Evolutionary conservation across 1,284 basidiomycete genomes (phyloP).

Genomic region (Chondrostereum purpureum): DNA sequence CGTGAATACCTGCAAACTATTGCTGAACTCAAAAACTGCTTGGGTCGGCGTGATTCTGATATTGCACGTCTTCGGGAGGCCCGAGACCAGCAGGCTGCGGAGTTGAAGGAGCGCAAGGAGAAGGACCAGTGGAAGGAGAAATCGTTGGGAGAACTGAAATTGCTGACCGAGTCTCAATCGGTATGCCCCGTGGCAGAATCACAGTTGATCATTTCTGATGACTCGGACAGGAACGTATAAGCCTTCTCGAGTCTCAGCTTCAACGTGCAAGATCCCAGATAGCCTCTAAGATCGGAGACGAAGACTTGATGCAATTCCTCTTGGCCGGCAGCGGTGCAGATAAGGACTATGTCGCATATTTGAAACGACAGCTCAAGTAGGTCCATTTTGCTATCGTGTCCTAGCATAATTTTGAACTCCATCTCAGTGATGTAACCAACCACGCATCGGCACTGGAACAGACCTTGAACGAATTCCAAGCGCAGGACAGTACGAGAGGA

Average conservation of each 20-base stretch:
- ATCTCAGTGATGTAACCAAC: conserved; percentile 44
- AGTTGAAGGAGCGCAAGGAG: conserved; percentile 68
- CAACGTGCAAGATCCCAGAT: conserved; percentile 71
- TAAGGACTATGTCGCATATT: conserved; percentile 52
- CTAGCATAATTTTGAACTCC: conserved; percentile 9
- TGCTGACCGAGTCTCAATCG: conserved; percentile 61
- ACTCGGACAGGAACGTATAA: conserved; percentile 56
- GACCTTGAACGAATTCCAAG: conserved; percentile 36
- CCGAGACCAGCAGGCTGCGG: conserved; percentile 71
- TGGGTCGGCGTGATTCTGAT: conserved; percentile 70
- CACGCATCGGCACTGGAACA: conserved; percentile 46
- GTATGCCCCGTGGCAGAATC: conserved; percentile 33
- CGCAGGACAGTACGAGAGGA: conserved; percentile 41
- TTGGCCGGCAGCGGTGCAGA: conserved; percentile 53
- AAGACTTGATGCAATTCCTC: conserved; percentile 70
- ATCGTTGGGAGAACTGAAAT: conserved; percentile 69
- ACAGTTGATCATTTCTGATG: background rate
- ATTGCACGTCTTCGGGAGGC: conserved; percentile 72
- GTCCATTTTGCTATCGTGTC: conserved; percentile 24
- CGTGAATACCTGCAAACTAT: conserved; percentile 18
- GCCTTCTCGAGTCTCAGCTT: conserved; percentile 69
- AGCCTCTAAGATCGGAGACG: conserved; percentile 68
- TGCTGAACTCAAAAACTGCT: conserved; percentile 48
- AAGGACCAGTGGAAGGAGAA: conserved; percentile 59
- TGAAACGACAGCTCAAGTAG: conserved; percentile 57